Conservation (phyloP, 805 yeast genomes). For the Cephaloascus albidus region DNA sequence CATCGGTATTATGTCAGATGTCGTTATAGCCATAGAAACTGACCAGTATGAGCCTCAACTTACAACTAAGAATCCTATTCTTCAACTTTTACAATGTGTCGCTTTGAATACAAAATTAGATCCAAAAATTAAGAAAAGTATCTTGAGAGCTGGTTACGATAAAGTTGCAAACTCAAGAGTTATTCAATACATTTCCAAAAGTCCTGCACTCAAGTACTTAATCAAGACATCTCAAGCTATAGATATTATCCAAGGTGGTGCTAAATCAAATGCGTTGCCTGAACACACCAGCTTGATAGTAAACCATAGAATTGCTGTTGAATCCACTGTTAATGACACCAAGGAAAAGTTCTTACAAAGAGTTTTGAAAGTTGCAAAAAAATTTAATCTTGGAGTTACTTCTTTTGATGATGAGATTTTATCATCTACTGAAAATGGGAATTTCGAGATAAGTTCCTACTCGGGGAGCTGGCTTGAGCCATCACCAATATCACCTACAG, state of each 20-base stretch:
- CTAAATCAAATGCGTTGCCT: conserved; percentile 29
- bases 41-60: conserved; percentile 21
- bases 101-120: conserved; percentile 20
- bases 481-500: conserved; percentile 35
- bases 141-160: conserved; percentile 25
- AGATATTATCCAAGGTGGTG: conserved; percentile 25
- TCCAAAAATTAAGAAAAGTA: conserved; percentile 14
- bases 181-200: conserved; percentile 10
- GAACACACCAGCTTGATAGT: conserved; percentile 18
- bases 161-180: conserved; percentile 19
- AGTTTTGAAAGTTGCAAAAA: conserved; percentile 16
- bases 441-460: conserved; percentile 14
- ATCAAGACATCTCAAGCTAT: conserved; percentile 23
- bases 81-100: conserved; percentile 20
- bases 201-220: conserved; percentile 12
- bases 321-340: conserved; percentile 14
- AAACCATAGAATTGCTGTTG: conserved; percentile 26
- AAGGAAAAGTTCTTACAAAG: conserved; percentile 11
- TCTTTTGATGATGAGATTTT: conserved; percentile 12
- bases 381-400: conserved; percentile 12
- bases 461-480: conserved; percentile 19
- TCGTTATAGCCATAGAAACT: conserved; percentile 19
- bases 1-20: conserved; percentile 25
- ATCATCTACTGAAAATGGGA: conserved; percentile 17
- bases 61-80: conserved; percentile 19